Base-by-base conservation (phyloP, 2,329 filamentous ascomycete species). In the Apiospora aurea region DNA sequence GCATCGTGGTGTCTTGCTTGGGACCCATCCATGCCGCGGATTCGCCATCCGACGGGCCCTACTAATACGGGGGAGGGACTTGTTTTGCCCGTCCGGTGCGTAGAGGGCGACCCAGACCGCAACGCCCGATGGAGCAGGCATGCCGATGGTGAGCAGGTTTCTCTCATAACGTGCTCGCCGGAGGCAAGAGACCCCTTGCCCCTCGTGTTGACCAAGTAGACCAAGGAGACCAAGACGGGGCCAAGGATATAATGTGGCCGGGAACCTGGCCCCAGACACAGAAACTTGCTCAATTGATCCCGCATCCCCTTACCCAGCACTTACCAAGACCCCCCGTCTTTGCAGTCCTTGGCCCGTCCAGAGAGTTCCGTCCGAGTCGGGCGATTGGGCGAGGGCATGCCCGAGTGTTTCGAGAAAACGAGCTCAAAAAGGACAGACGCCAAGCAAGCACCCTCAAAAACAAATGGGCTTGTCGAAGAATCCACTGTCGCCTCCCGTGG, bases 401-500 rank as follows among this genome's bases (percentile, higher is more conserved):
- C 49, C 10, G n/a, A 26, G 49, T 53, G 47, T 47, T 26, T 26
- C 18, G 18, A 53, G 49, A 53, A 53, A 53, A 53, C 24, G 24
- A 26, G 49, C 49, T 24, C 49, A 51, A 51, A 51, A 51, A 24
- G 49, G 13, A 24, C n/a, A 34, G 51, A 57, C 34, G 51, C 51
- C 53, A 61, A 41, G 57, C 53, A 61, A 41, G 57, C 16, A n/a
- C 2, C 5, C 13, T 46, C 14, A 1, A 46, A 46, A 47, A 47
- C 46, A 47, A 47, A n/a, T 47, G 46, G 46, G 18, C 18, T 21
- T 47, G 46, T 47, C 8, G 18, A 1, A 5, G 18, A n/a, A 51
- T 69, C 67, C 67, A 69, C 44, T 24, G 29, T 64, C 57, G 57
- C 57, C 57, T 64, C 57, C 29, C 57, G 57, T 64, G 57, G 41